Percentiles rank a stretch among this genome's conserved stretches.
These are phyloP conservation scores for Aspergillus carbonarius DNA, from an alignment of 2,329 filamentous ascomycete species.

Conservation along the genomic window DNA sequence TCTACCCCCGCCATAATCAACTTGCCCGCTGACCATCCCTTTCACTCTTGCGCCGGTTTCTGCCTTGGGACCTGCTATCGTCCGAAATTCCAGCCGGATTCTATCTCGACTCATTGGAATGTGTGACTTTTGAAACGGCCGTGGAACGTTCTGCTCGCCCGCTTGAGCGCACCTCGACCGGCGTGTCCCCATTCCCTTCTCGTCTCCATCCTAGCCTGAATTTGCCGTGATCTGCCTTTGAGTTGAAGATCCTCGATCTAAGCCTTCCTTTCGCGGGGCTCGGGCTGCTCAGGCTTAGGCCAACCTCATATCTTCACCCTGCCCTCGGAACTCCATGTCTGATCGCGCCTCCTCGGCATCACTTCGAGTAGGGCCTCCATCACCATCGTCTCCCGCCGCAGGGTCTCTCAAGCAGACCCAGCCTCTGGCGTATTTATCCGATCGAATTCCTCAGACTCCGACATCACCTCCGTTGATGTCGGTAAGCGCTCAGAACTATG, in stretches of 20 bases:
- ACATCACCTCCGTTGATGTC: constrained; percentile 52
- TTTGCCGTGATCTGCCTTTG: constrained; percentile 12
- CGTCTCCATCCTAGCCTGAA: constrained; percentile 13
- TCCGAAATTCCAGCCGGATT: constrained; percentile 15
- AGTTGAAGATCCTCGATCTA: constrained; percentile 10
- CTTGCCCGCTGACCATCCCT: constrained; percentile 9
- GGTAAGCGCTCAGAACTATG: constrained; percentile 51
- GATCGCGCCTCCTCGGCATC: constrained; percentile 35
- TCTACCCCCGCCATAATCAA: constrained; percentile 18
- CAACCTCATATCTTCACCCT: constrained; percentile 13
- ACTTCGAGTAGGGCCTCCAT: constrained; percentile 41
- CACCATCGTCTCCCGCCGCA: constrained; percentile 44
- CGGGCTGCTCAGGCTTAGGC: constrained; percentile 18
- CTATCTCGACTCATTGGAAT: constrained; percentile 29
- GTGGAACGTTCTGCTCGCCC: constrained; percentile 35
- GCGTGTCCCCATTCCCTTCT: constrained; percentile 21
- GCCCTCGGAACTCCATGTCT: constrained; percentile 37
- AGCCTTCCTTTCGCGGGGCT: constrained; percentile 7
- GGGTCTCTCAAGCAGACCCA: constrained; percentile 39
- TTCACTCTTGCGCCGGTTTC: constrained; percentile 1
- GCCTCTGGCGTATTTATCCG: constrained; percentile 29
- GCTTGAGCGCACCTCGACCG: constrained; percentile 36
- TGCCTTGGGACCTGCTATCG: constrained; percentile 15
- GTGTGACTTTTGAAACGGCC: constrained; percentile 33
- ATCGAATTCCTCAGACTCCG: constrained; percentile 39